Evolutionary conservation across 768 basidiomycete genomes (phyloP).

Genomic region (Tricholomella constricta): DNA sequence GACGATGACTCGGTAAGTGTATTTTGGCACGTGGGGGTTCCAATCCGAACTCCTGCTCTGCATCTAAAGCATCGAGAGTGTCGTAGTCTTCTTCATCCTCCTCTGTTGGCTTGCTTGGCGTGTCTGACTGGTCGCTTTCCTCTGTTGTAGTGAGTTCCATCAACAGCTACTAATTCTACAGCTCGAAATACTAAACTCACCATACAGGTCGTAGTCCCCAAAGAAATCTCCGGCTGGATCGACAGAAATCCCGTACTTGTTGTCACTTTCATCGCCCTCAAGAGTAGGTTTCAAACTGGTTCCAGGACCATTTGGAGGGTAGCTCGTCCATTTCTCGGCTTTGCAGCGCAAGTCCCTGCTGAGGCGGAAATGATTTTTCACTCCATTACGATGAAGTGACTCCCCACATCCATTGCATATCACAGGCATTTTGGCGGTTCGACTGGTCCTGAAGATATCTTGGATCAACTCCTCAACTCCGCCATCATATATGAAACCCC

Average conservation of each 20-base stretch:
- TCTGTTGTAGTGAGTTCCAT: not conserved
- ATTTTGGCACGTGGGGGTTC: not conserved
- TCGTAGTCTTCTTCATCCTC: no score
- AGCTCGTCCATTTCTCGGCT: not conserved
- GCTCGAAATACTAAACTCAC: not conserved
- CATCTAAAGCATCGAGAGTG: not conserved
- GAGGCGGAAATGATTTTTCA: not conserved
- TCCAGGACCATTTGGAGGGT: not conserved
- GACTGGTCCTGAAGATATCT: not conserved
- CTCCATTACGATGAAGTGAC: conserved; percentile 3
- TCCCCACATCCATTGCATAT: no score
- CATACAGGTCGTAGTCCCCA: no score
- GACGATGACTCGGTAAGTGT: no score
- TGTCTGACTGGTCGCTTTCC: not conserved
- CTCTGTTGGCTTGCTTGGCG: not conserved
- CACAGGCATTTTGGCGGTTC: not conserved
- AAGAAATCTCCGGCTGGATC: no score
- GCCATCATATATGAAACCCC: not conserved
- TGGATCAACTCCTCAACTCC: not conserved
- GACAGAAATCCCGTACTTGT: no score
- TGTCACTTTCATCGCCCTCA: no score
- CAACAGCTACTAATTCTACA: no score
- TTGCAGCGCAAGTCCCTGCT: not conserved
- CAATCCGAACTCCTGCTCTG: not conserved
- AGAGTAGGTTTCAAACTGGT: no score